These are phyloP conservation scores for Ceratocystis huliohia DNA, from an alignment of 2,329 filamentous ascomycete genomes.

Conservation along the genomic window DNA sequence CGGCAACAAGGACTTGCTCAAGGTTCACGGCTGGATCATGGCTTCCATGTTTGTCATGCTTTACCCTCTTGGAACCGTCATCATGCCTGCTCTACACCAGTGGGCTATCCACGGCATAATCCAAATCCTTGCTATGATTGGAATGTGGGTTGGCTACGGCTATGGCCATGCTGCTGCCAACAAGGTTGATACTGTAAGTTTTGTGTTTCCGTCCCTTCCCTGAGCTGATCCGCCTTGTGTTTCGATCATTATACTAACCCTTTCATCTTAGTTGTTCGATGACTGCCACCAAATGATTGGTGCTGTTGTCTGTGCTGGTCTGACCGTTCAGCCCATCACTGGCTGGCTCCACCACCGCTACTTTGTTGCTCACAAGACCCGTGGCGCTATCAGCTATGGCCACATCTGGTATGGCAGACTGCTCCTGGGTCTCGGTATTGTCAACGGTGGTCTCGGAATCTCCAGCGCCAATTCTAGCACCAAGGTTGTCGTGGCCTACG, in stretches of 20 bases:
- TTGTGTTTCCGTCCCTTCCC: constrained; percentile 15
- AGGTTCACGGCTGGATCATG: constrained; percentile 49
- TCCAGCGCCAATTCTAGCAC: constrained; percentile 33
- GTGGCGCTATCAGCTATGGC: constrained; percentile 40
- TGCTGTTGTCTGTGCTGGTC: constrained; percentile 39
- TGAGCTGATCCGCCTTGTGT: constrained; percentile 14
- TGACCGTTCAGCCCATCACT: constrained; percentile 46
- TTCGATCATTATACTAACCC: background rate
- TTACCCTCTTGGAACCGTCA: constrained; percentile 47
- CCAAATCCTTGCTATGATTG: constrained; percentile 41
- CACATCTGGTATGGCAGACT: constrained; percentile 52
- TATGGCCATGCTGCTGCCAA: constrained; percentile 40
- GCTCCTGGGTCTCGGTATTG: constrained; percentile 44
- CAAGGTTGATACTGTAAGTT: constrained; percentile 33
- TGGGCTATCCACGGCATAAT: constrained; percentile 46
- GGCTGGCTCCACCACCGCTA: constrained; percentile 46
- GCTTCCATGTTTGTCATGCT: constrained; percentile 44
- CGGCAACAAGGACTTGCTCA: constrained; percentile 24
- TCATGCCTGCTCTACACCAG: constrained; percentile 47
- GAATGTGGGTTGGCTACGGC: constrained; percentile 49
- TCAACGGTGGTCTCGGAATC: constrained; percentile 53
- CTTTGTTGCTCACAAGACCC: constrained; percentile 36
- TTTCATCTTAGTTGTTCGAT: constrained; percentile 30
- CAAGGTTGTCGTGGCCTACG: constrained; percentile 40
- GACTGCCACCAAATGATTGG: constrained; percentile 45